These are phyloP conservation scores for Panicum miliaceum DNA, from an alignment of 176 grass and related monocot genomes.

Conservation along the genomic window DNA sequence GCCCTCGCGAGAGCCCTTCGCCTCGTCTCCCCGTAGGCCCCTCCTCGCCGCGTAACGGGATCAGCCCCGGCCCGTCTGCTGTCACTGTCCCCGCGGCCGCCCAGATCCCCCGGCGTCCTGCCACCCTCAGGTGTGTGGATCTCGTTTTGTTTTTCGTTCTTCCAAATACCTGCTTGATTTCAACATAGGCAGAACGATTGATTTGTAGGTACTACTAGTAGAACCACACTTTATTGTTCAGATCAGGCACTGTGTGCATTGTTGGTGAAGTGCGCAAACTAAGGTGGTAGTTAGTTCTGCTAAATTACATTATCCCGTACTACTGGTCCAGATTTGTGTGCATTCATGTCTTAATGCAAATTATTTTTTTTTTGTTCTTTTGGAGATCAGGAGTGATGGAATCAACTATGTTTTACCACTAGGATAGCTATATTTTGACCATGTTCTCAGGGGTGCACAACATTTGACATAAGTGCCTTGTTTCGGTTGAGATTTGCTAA, in stretches of 20 bases:
- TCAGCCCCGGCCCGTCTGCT: background rate
- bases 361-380: background rate
- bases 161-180: background rate
- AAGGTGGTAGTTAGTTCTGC: background rate
- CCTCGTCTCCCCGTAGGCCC: too few relatives aligned
- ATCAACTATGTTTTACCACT: background rate
- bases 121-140: slow-evolving; percentile 6
- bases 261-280: background rate
- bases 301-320: background rate
- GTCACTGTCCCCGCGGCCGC: background rate
- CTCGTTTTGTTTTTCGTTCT: background rate
- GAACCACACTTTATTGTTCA: background rate
- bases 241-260: background rate
- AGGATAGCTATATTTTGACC: background rate
- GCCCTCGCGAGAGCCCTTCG: background rate
- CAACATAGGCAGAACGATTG: background rate
- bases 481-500: slow-evolving; percentile 9
- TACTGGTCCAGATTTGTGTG: background rate
- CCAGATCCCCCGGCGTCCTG: background rate
- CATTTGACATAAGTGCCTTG: background rate
- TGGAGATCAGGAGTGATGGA: background rate
- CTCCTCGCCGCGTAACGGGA: background rate
- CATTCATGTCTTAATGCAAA: background rate
- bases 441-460: background rate
- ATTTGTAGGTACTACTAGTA: background rate